These are phyloP conservation scores for Boletellus sp. DNA, from an alignment of 768 basidiomycete genomes.

Conservation along the genomic window DNA sequence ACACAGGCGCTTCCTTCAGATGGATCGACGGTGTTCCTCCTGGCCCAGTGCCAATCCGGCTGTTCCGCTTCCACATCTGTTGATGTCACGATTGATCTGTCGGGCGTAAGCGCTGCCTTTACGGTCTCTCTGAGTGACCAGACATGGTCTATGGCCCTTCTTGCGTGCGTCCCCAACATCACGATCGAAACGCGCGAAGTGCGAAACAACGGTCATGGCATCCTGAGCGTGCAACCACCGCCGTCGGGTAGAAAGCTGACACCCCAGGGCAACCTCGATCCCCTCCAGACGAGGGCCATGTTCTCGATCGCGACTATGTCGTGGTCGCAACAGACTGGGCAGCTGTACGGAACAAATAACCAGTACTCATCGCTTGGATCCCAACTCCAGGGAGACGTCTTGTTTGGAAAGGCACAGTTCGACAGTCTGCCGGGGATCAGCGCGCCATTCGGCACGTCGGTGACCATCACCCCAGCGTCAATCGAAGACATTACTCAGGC, in stretches of 20 bases:
- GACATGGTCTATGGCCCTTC: conserved; percentile 21
- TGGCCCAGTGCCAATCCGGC: conserved; percentile 21
- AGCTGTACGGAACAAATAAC: no score
- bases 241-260: conserved; percentile 6
- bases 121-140: conserved; percentile 11
- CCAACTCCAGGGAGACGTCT: conserved; percentile 14
- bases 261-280: conserved; percentile 23
- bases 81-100: conserved; percentile 13
- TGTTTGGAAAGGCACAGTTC: conserved; percentile 20
- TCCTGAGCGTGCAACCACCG: conserved; percentile 18
- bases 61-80: not conserved
- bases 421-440: conserved; percentile 2
- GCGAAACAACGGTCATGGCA: conserved; percentile 16
- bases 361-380: conserved; percentile 13
- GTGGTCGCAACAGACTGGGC: no score
- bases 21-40: conserved; percentile 22
- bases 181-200: conserved; percentile 28
- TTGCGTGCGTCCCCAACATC: conserved; percentile 21
- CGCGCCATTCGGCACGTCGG: not conserved
- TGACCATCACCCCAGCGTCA: conserved; percentile 6
- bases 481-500: conserved; percentile 13
- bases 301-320: conserved; percentile 20
- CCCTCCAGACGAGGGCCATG: conserved; percentile 21
- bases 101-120: conserved; percentile 9
- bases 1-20: conserved; percentile 14